These are phyloP conservation scores for Cichorium intybus DNA, from an alignment of 140 eudicot species.

Conservation along the genomic window DNA sequence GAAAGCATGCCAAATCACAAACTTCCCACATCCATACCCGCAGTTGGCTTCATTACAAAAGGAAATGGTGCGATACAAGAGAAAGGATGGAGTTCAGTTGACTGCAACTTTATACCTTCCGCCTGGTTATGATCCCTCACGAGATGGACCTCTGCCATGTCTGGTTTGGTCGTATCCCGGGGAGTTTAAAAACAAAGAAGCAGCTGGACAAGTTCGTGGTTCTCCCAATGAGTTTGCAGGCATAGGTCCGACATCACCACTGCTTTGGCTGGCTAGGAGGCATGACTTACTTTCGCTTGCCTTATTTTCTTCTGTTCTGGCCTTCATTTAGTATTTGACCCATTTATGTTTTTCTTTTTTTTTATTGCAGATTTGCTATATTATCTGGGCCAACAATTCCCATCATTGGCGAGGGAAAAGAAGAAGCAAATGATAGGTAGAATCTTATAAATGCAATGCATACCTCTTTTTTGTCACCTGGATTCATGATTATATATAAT, in stretches of 20 bases:
- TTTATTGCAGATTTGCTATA: slow-evolving; percentile 65
- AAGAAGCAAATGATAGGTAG: slow-evolving; percentile 95
- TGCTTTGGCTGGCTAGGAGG: slow-evolving; percentile 97
- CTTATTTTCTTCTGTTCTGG: no score
- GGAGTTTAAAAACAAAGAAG: slow-evolving; percentile 92
- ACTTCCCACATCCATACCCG: slow-evolving; percentile 96
- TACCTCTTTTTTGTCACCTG: slow-evolving; percentile 8
- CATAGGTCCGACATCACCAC: slow-evolving; percentile 91
- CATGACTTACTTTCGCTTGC: slow-evolving; percentile 8
- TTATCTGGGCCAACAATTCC: slow-evolving; percentile 98
- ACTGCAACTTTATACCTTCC: slow-evolving; percentile 96
- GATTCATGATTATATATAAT: no score
- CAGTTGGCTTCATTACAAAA: slow-evolving; percentile 82
- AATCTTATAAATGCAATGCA: background rate
- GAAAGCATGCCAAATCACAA: slow-evolving; percentile 64
- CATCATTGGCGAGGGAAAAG: slow-evolving; percentile 95
- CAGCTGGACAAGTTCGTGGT: slow-evolving; percentile 99
- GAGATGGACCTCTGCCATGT: slow-evolving; percentile 96
- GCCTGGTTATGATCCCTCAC: slow-evolving; percentile 81
- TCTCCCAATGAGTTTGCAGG: slow-evolving; percentile 96
- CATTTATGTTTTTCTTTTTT: slow-evolving; percentile 1
- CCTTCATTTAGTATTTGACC: background rate
- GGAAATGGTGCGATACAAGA: slow-evolving; percentile 85
- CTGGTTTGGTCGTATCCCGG: slow-evolving; percentile 99
- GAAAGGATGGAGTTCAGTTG: slow-evolving; percentile 92